These are phyloP conservation scores for Scutellaria minor DNA, from an alignment of 257 asterid genomes.

Conservation along the genomic window DNA sequence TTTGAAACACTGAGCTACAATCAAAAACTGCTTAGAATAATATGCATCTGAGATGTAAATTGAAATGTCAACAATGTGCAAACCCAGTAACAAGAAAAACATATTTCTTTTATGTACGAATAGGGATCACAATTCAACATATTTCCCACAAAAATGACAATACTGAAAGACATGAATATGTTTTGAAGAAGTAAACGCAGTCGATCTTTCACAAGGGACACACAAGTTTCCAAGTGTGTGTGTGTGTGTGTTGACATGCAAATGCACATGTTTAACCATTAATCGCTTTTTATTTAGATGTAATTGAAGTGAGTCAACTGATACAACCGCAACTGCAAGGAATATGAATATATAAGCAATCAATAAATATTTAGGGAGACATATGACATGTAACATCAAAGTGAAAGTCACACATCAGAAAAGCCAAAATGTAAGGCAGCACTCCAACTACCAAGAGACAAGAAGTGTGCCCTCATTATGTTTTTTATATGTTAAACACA, in stretches of 20 bases:
- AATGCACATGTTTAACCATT: not conserved
- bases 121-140: no score
- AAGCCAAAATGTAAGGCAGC: not conserved
- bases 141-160: not conserved
- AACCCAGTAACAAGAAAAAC: not conserved
- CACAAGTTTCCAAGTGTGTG: no score
- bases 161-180: not conserved
- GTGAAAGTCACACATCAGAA: not conserved
- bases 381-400: not conserved
- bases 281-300: not conserved
- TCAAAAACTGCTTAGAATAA: not conserved
- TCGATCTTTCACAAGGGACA: not conserved
- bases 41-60: not conserved
- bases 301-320: not conserved
- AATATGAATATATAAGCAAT: not conserved
- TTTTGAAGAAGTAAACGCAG: not conserved
- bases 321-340: not conserved
- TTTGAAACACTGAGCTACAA: not conserved
- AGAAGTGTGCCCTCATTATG: not conserved
- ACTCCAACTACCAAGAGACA: slow-evolving; percentile 1
- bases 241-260: no score
- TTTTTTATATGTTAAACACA: not conserved
- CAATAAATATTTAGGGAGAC: not conserved
- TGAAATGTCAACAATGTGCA: slow-evolving; percentile 1
- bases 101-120: not conserved